Conservation (phyloP, 345 rosid species). For the Passiflora organensis region DNA sequence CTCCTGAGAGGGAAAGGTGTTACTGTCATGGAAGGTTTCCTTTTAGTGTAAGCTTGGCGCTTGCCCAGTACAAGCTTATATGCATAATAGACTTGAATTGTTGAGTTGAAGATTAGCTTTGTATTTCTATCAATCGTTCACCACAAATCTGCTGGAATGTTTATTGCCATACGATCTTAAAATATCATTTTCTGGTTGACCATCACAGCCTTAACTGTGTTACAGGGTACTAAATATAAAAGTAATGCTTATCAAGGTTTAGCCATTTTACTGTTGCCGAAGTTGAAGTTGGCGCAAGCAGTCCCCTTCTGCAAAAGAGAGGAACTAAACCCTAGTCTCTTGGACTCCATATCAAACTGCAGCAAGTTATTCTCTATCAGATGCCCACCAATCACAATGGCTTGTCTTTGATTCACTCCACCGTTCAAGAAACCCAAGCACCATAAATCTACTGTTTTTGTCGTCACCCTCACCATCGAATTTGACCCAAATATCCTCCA, state of each 20-base stretch:
- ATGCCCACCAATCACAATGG: conserved; percentile 12
- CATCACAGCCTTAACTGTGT: neutral
- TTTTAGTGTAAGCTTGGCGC: conserved; percentile 39
- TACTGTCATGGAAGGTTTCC: conserved; percentile 58
- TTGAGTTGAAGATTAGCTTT: neutral
- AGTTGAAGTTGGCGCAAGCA: conserved; percentile 7
- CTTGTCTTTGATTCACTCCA: neutral
- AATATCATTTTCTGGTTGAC: no score
- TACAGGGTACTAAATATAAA: neutral
- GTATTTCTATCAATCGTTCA: no score
- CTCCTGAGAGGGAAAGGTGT: conserved; percentile 59
- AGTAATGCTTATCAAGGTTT: no score
- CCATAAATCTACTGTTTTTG: neutral
- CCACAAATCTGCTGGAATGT: no score
- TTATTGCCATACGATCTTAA: no score
- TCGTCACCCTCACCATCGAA: neutral
- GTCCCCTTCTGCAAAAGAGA: neutral
- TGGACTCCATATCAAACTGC: conserved; percentile 3
- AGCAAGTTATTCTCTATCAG: conserved; percentile 9
- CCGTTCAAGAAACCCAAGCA: conserved; percentile 12
- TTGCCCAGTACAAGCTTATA: no score
- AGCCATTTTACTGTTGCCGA: neutral
- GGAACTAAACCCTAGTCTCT: conserved; percentile 1
- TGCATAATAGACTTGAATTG: no score
- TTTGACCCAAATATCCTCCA: neutral